Evolutionary conservation across 2,329 filamentous ascomycete species (phyloP).

Genomic region (Kalaharituber pfeilii): DNA sequence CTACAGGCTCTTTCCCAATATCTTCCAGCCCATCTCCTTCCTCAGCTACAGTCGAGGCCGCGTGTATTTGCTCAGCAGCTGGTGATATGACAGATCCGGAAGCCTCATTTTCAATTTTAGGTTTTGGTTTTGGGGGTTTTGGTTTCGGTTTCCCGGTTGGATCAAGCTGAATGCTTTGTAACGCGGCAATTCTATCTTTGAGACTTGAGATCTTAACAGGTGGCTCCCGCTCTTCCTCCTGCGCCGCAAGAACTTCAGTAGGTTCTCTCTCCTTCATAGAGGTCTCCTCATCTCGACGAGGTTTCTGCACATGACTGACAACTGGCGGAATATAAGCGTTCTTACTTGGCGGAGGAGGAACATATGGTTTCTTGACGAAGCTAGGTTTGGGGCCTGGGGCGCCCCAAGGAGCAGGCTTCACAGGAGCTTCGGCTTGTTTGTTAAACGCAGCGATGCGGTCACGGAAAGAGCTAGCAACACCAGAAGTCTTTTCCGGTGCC

Average conservation of each 20-base stretch:
- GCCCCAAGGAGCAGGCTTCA: constrained; percentile 60
- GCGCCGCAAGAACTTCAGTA: constrained; percentile 17
- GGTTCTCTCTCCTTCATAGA: constrained; percentile 27
- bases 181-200: constrained; percentile 83
- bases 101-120: constrained; percentile 30
- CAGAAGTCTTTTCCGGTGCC: constrained; percentile 47
- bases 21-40: not conserved
- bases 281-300: constrained; percentile 75
- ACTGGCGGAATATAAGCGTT: constrained; percentile 75
- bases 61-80: not conserved
- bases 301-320: constrained; percentile 41
- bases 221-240: constrained; percentile 50
- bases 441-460: constrained; percentile 98
- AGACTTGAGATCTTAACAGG: constrained; percentile 72
- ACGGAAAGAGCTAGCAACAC: constrained; percentile 56
- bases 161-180: constrained; percentile 88
- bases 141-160: constrained; percentile 80
- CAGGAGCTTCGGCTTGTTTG: constrained; percentile 64
- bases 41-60: not conserved
- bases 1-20: not conserved
- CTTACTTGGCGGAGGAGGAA: constrained; percentile 81
- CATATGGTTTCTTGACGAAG: constrained; percentile 94
- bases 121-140: constrained; percentile 56
- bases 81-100: not conserved
- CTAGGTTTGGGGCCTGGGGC: constrained; percentile 45